These are phyloP conservation scores for Starmerella bombicola DNA, from an alignment of 805 yeast species.

Conservation along the genomic window DNA sequence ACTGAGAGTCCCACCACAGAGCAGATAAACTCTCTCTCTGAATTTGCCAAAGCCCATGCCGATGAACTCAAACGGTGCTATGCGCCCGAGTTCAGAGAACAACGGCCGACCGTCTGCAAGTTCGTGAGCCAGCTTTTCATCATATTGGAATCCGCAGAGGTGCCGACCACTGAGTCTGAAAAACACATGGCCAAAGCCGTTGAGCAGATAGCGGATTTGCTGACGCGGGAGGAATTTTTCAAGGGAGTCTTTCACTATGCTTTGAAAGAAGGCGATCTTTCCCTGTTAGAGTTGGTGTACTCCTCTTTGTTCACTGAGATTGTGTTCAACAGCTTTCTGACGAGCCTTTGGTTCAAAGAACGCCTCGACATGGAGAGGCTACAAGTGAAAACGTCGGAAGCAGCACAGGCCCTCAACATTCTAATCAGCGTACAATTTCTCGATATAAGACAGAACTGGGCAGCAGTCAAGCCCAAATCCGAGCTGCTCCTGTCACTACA, in stretches of 20 bases:
- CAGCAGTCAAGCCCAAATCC: conserved; percentile 9
- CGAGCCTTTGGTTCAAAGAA: conserved; percentile 17
- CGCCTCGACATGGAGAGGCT: conserved; percentile 5
- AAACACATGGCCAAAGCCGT: conserved; percentile 6
- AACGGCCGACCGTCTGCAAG: conserved; percentile 9
- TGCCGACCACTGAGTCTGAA: not conserved
- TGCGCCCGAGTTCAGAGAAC: conserved; percentile 8
- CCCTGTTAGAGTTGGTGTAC: conserved; percentile 19
- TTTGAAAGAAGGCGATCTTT: conserved; percentile 3
- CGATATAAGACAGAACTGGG: conserved; percentile 24
- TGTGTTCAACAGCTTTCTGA: conserved; percentile 18
- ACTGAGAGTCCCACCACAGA: conserved; percentile 11
- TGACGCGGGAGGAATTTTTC: conserved; percentile 17
- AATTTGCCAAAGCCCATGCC: conserved; percentile 12
- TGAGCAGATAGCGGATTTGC: conserved; percentile 10
- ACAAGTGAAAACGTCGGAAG: not conserved
- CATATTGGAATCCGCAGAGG: conserved; percentile 9
- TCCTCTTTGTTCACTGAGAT: conserved; percentile 20
- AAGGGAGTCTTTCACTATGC: conserved; percentile 14
- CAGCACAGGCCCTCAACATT: conserved; percentile 13
- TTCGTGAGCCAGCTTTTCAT: conserved; percentile 14
- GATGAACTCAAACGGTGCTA: conserved; percentile 12
- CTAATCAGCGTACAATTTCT: conserved; percentile 23
- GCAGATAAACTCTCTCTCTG: conserved; percentile 17
- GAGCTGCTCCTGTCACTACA: conserved; percentile 20